Conservation (phyloP, 768 basidiomycete species). For the Porphyrellus cyaneotinctus region DNA sequence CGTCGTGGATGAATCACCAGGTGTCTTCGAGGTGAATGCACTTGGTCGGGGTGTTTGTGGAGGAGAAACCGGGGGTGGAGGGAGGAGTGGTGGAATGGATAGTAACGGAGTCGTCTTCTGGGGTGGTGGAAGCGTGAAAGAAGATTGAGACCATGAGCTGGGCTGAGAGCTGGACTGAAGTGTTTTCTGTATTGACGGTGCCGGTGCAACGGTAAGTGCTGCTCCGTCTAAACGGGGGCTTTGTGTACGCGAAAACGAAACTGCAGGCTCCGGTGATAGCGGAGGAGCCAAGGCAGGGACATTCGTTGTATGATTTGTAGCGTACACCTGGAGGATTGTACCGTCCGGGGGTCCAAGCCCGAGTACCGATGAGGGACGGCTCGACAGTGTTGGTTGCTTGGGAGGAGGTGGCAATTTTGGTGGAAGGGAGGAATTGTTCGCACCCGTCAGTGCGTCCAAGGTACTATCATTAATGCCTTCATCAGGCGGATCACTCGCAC, state of each 20-base stretch:
- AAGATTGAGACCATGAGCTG: slow-evolving; percentile 15
- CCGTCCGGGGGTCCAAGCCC: neutral
- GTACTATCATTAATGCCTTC: slow-evolving; percentile 32
- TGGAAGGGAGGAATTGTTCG: slow-evolving; percentile 42
- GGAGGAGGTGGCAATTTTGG: slow-evolving; percentile 43
- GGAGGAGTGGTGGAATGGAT: slow-evolving; percentile 28
- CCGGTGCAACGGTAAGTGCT: slow-evolving; percentile 1
- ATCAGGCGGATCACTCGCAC: slow-evolving; percentile 40
- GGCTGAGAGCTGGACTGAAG: slow-evolving; percentile 18
- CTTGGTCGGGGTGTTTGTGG: slow-evolving; percentile 31
- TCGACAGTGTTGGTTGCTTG: slow-evolving; percentile 23
- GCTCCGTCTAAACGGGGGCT: slow-evolving; percentile 8
- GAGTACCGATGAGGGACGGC: slow-evolving; percentile 8
- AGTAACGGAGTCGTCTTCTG: slow-evolving; percentile 21
- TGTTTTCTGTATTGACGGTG: slow-evolving; percentile 10
- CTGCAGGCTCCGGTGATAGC: slow-evolving; percentile 31
- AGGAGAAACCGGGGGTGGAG: slow-evolving; percentile 29
- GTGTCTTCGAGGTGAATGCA: slow-evolving; percentile 3
- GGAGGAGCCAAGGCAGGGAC: slow-evolving; percentile 19
- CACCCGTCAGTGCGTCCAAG: slow-evolving; percentile 37
- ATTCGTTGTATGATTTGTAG: slow-evolving; percentile 1
- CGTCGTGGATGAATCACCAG: slow-evolving; percentile 8
- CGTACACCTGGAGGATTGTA: neutral
- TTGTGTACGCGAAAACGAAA: slow-evolving; percentile 13
- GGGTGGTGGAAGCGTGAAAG: slow-evolving; percentile 24